Conservation (phyloP, 352 stramenopile species). For the Phytophthora vignae region DNA sequence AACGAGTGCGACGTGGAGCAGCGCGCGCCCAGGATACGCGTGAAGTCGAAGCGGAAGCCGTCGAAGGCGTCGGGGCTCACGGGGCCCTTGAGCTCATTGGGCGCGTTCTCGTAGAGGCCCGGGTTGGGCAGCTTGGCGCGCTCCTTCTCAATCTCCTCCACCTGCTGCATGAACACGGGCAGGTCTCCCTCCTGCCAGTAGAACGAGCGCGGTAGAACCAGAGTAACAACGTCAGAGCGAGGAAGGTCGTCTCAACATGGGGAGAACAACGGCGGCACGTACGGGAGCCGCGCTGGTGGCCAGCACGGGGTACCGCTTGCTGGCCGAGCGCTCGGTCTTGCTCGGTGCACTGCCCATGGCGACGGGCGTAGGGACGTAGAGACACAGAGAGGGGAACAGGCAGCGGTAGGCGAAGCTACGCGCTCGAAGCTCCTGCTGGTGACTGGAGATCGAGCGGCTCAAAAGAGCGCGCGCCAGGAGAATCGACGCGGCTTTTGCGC, state of each 20-base stretch:
- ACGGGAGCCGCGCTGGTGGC: conserved; percentile 71
- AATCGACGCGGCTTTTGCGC: conserved; percentile 13
- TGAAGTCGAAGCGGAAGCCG: conserved; percentile 90
- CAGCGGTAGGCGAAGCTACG: conserved; percentile 6
- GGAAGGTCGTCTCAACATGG: neutral
- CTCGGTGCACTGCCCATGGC: conserved; percentile 66
- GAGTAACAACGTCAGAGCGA: neutral
- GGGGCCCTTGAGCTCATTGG: conserved; percentile 84
- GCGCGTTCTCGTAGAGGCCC: conserved; percentile 85
- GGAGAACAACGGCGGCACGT: conserved; percentile 30
- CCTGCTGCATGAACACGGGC: conserved; percentile 85
- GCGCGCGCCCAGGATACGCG: conserved; percentile 77
- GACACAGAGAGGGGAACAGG: conserved; percentile 23
- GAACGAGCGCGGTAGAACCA: conserved; percentile 1
- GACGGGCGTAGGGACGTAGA: conserved; percentile 12
- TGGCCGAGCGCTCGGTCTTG: conserved; percentile 30
- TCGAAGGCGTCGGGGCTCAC: conserved; percentile 87
- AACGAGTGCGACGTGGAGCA: conserved; percentile 90
- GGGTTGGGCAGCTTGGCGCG: conserved; percentile 77
- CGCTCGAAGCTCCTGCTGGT: conserved; percentile 23
- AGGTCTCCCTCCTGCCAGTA: conserved; percentile 46
- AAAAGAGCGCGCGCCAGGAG: conserved; percentile 15
- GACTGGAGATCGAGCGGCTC: conserved; percentile 45
- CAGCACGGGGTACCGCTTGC: conserved; percentile 62
- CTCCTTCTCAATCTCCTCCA: conserved; percentile 84